phyloP scores from a whole-genome alignment of 495 filamentous ascomycete genomes.

The Venustampulla echinocandica region DNA sequence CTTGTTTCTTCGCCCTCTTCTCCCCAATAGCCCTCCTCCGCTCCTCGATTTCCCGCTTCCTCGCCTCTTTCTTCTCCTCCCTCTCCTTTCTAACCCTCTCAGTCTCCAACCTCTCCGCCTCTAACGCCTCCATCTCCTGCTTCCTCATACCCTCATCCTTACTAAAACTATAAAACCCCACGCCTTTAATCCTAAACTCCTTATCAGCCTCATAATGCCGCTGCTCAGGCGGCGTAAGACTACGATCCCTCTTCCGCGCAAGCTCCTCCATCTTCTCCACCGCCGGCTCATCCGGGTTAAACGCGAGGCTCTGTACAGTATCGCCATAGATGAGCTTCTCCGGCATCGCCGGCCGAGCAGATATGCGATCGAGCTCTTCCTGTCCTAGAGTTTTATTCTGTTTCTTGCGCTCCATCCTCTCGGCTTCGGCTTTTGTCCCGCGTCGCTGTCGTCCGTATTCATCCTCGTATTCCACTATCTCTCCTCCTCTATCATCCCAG shows the following conservation, averaged over 20 bases:
- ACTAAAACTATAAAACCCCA: conserved; percentile 83
- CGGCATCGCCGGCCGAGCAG: conserved; percentile 50
- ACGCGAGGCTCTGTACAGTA: conserved; percentile 71
- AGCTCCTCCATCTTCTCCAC: conserved; percentile 60
- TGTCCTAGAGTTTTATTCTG: conserved; percentile 35
- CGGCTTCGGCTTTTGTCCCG: conserved; percentile 55
- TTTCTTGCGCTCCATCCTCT: conserved; percentile 41
- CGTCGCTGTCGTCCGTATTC: conserved; percentile 75
- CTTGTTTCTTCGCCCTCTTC: conserved; percentile 54
- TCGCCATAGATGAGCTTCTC: conserved; percentile 72
- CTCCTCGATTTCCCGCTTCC: conserved; percentile 43
- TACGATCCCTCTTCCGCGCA: conserved; percentile 64
- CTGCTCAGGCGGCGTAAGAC: conserved; percentile 65
- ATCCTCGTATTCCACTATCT: conserved; percentile 74
- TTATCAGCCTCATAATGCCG: conserved; percentile 74
- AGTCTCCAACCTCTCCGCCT: conserved; percentile 57
- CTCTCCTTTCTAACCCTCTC: conserved; percentile 49
- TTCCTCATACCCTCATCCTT: conserved; percentile 54
- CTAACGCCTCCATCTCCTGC: conserved; percentile 69
- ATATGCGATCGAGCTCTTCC: conserved; percentile 37
- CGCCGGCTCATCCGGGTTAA: conserved; percentile 55
- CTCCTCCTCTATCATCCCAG: conserved; percentile 39
- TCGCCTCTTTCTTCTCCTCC: conserved; percentile 39
- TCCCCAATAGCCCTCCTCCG: conserved; percentile 40
- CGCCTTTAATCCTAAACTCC: conserved; percentile 80